Base-by-base conservation (phyloP, 2,329 filamentous ascomycete genomes). In the Fusarium pseudocircinatum region DNA sequence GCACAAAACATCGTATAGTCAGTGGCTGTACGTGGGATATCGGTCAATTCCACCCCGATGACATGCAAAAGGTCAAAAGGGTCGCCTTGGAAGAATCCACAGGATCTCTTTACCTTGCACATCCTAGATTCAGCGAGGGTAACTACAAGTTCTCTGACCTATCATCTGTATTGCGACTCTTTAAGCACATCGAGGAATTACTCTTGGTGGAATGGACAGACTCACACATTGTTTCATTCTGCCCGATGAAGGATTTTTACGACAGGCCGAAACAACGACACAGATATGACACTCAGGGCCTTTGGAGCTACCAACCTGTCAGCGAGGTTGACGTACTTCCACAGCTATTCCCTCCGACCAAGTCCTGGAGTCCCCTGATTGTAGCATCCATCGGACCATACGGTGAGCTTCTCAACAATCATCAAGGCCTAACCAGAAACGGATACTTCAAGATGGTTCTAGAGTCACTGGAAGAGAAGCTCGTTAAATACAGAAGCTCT, bases 121-220 rank as follows among this genome's bases (percentile, higher is more conserved):
- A 58, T 12, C 56, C 42, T 2, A 34, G 13, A 0, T 47, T 58
- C 2, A 4, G 2, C 3, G 12, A 28, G 3, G 7, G 8, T 0
- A 49, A 22, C 1, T 58, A 49, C 15, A 49, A 1, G 24, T 3
- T 49, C 4, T 6, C 20, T 2, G 42, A 60, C 4, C 1, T 26
- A 1, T 13, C 39, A 11, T 20, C 37, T 7, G 26, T 47, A 0
- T 2, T 63, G 0, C 28, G 59, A 18, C 59, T 32, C 10, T 65
- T 65, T 10, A 7, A 9, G 4, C 13, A 39, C 2, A 13, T 65
- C 4, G 24, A 32, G 3, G 40, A 63, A 16, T 4, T 65, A 2
- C 16, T 54, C 4, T n/a, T 65, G 16, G 59, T 47, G 13, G 63
- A 54, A 20, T 65, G 40, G 63, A 28, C 26, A 28, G 26, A 28